Evolutionary conservation across 73 alveolate species (phyloP).

Genomic region (Tetrahymena malaccensis): DNA sequence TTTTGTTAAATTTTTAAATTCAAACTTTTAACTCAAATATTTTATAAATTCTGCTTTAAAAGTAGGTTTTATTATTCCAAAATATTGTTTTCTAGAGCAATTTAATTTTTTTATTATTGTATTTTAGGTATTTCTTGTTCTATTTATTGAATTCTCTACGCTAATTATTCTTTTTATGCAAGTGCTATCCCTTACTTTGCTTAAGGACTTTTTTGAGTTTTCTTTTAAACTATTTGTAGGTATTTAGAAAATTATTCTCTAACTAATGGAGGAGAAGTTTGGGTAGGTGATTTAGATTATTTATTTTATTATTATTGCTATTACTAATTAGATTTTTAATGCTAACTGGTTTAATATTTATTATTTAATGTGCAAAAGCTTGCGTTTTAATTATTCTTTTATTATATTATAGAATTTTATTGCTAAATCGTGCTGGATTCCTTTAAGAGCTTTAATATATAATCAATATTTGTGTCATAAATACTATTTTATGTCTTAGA

Average conservation of each 20-base stretch:
- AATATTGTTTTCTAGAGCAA: not conserved
- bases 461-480: not conserved
- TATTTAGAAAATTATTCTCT: not conserved
- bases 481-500: not conserved
- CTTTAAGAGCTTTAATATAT: not conserved
- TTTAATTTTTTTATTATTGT: no score
- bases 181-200: not conserved
- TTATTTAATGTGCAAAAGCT: not conserved
- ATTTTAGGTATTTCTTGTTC: not conserved
- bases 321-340: no score
- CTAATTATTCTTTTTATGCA: not conserved
- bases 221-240: not conserved
- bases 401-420: not conserved
- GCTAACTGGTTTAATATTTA: no score
- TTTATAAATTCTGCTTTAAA: not conserved
- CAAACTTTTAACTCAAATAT: not conserved
- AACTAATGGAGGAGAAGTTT: not conserved
- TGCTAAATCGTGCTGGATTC: not conserved
- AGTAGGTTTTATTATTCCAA: not conserved
- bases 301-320: no score
- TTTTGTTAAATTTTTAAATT: no score
- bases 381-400: no score
- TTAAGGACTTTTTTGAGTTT: not conserved
- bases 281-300: not conserved
- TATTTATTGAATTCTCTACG: not conserved